Evolutionary conservation across 2,329 filamentous ascomycete genomes (phyloP), one percentile per base, ranked within the genome.

Genomic region (Atkinsonella texensis): DNA sequence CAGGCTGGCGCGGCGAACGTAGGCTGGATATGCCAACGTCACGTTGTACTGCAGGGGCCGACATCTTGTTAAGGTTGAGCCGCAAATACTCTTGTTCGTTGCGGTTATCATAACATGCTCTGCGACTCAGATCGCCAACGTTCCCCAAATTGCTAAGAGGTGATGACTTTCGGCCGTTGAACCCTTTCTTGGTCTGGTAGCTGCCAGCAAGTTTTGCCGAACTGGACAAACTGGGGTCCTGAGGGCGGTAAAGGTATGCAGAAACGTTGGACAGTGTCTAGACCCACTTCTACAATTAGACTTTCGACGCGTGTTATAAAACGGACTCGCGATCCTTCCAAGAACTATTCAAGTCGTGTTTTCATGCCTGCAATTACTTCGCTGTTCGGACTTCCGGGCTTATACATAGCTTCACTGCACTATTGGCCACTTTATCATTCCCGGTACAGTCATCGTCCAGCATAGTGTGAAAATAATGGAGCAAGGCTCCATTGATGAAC

Each of bases 1-100:
- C 54, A 87, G 74, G 42, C 62, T 67, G 31, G 65, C 60, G 20
- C 58, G 33, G 42, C 66, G 66, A 41, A 58, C 55, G 15, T 55
- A n/a, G 13, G 13, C 17, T 6, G 47, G 42, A 17, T 12, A 6
- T 18, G 23, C 12, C 17, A 11, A 20, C 11, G 31, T 32, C 15
- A 43, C 15, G 13, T 20, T 31, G 28, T 5, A 38, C 13, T 40
- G 32, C 32, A 39, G 39, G 7, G 28, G 12, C 15, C 38, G 46
- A 17, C 53, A 43, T n/a, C 61, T 46, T 6, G 58, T 56, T 39
- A 55, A 51, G 8, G 49, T 56, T 18, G 61, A 54, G 53, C 62
- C 58, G 40, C 44, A 50, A 41, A 53, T 56, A 48, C 58, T 60
- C 40, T 59, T 48, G 49, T 58, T 58, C 52, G 58, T 57, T 50